Conservation (phyloP, 2,329 filamentous ascomycete species). For the Botrytis hyacinthi region DNA sequence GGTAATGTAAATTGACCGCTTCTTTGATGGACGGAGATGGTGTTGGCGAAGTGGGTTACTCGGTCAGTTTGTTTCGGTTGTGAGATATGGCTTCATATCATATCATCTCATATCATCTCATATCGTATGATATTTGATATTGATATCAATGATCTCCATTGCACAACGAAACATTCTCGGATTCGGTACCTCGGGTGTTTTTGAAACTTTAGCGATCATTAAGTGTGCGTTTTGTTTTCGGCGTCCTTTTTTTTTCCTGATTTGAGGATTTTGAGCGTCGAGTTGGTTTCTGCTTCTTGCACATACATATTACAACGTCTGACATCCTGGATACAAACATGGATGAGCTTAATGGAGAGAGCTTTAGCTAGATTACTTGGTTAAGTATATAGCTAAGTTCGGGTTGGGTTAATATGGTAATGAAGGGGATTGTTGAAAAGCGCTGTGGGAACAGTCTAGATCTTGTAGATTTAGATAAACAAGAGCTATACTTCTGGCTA, state of each 20-base stretch:
- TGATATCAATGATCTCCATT: conserved; percentile 19
- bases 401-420: neutral
- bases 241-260: neutral
- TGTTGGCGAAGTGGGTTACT: neutral
- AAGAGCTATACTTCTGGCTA: conserved; percentile 12
- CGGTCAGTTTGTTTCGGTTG: neutral
- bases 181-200: conserved; percentile 25
- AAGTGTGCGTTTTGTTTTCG: neutral
- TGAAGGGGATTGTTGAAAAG: neutral
- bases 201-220: conserved; percentile 23
- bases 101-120: neutral
- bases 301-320: conserved; percentile 2
- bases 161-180: conserved; percentile 23
- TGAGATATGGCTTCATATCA: neutral
- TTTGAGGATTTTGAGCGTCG: neutral
- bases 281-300: conserved; percentile 1
- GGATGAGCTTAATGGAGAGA: conserved; percentile 3
- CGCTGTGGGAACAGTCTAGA: neutral
- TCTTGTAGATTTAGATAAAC: neutral
- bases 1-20: conserved; percentile 44
- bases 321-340: neutral
- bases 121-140: neutral
- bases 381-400: neutral
- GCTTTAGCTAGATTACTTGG: neutral
- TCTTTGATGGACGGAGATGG: neutral